Base-by-base conservation (phyloP, 192 early-diverging fungal species). In the Haplosporangium gracile region DNA sequence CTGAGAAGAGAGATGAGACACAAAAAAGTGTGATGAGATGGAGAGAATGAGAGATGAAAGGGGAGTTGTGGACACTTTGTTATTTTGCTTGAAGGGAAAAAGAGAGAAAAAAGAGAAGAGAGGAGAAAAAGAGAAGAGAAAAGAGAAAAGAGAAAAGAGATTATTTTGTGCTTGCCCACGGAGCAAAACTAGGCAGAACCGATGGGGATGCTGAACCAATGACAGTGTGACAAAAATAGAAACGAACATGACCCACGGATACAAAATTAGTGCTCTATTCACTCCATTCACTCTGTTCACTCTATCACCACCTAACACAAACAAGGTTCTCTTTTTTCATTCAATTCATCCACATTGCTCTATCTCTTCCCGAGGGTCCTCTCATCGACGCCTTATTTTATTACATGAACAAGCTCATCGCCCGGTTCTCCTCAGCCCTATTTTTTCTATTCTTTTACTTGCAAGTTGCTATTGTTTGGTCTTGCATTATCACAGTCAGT, bases 1-100 rank as follows among this genome's bases (percentile, higher is more conserved):
- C 55, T 42, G 74, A 65, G 3, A 45, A 70, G 32, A 26, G 24
- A 24, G 72, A 74, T 74, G 32, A 72, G 68, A 84, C 32, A 42
- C 24, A 68, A 70, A 51, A 32, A 13, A 60, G 69, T 22, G 22
- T 15, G 24, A 38, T 22, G 68, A 53, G 47, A 55, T 26, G 29
- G 47, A 40, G 63, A 82, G 65, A 38, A n/a, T 45, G 43, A 51
- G 36, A 60, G 32, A 69, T 32, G 43, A 63, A 63, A 7, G 57
- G 5, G 63, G 26, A 8, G 24, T 71, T 71, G 69, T 26, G 47
- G 26, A 63, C 10, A 83, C 49, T 53, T 49, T 42, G 70, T 47
- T 74, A 43, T 29, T 78, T 74, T 78, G 32, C 24, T 53, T 70
- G 38, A 38, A 75, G 47, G 38, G 32, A 39, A 47, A 36, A 39